A percentile compares a stretch with the other conserved stretches of the same genome.
These are phyloP conservation scores for Avena eriantha DNA, from an alignment of 176 grass and related monocot genomes.

Conservation along the genomic window DNA sequence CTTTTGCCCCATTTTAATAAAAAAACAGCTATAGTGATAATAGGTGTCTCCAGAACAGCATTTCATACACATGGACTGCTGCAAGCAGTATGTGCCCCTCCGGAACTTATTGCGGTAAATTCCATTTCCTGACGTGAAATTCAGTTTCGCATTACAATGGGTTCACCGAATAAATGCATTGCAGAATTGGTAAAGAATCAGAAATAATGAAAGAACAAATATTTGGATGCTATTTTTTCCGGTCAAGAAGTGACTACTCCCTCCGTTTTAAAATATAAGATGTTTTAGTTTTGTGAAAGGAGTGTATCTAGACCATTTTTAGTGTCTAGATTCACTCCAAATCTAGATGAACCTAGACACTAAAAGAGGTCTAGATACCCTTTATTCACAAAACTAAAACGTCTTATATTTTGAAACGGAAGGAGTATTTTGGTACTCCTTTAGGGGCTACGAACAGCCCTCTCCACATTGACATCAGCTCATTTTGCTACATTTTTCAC, in stretches of 20 bases:
- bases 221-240: conserved; percentile 48
- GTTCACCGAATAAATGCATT: conserved; percentile 43
- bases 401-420: too few relatives aligned
- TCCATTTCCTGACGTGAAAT: conserved; percentile 27
- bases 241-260: conserved; percentile 63
- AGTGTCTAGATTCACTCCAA: too few relatives aligned
- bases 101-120: conserved; percentile 33
- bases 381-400: too few relatives aligned
- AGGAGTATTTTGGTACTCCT: conserved; percentile 25
- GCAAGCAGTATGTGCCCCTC: conserved; percentile 13
- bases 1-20: too few relatives aligned
- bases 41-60: background rate
- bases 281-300: too few relatives aligned
- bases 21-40: background rate
- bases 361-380: too few relatives aligned
- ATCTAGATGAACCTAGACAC: too few relatives aligned
- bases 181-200: conserved; percentile 60
- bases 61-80: background rate
- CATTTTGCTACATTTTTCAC: conserved; percentile 26
- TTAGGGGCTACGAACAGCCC: conserved; percentile 36
- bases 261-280: too few relatives aligned
- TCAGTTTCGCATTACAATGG: conserved; percentile 43
- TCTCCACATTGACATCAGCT: conserved; percentile 35
- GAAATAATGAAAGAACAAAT: conserved; percentile 73
- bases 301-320: too few relatives aligned